Evolutionary conservation across 192 early-diverging fungal species (phyloP).

Genomic region (Allomyces macrogynus): DNA sequence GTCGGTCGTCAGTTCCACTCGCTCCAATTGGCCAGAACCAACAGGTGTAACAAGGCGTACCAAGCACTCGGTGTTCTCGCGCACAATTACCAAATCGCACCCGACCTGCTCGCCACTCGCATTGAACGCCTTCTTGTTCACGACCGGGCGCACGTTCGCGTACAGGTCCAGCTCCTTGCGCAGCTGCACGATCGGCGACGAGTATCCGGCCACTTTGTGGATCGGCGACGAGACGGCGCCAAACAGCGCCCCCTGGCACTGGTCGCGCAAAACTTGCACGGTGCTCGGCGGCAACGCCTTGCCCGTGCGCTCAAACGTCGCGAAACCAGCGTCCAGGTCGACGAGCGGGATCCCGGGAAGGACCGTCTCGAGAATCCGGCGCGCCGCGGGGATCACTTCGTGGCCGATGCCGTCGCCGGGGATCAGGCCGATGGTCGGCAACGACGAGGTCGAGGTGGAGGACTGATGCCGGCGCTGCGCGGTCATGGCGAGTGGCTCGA

Average conservation of each 20-base stretch:
- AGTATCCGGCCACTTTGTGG: conserved; percentile 94
- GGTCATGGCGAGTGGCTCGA: too few relatives aligned
- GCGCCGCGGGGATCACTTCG: conserved; percentile 93
- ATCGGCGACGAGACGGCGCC: conserved; percentile 94
- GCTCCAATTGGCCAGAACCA: background rate
- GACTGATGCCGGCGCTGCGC: too few relatives aligned
- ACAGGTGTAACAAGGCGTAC: conserved; percentile 22
- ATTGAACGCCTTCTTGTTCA: conserved; percentile 34
- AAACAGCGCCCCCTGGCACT: conserved; percentile 87
- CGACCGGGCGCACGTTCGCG: conserved; percentile 89
- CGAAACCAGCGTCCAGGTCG: conserved; percentile 82
- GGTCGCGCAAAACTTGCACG: conserved; percentile 52
- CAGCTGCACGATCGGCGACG: conserved; percentile 90
- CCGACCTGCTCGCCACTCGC: conserved; percentile 29
- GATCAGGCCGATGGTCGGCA: conserved; percentile 70
- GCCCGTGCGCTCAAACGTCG: conserved; percentile 84
- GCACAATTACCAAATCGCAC: conserved; percentile 90
- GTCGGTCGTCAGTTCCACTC: background rate
- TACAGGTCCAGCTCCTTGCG: conserved; percentile 90
- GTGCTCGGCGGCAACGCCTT: conserved; percentile 79
- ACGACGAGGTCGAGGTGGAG: background rate
- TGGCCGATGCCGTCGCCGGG: conserved; percentile 92
- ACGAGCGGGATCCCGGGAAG: conserved; percentile 53
- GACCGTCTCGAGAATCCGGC: conserved; percentile 64
- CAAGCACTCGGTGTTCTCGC: conserved; percentile 96